Evolutionary conservation across 352 stramenopile species (phyloP).

Genomic region (Phytopythium kandeliae): DNA sequence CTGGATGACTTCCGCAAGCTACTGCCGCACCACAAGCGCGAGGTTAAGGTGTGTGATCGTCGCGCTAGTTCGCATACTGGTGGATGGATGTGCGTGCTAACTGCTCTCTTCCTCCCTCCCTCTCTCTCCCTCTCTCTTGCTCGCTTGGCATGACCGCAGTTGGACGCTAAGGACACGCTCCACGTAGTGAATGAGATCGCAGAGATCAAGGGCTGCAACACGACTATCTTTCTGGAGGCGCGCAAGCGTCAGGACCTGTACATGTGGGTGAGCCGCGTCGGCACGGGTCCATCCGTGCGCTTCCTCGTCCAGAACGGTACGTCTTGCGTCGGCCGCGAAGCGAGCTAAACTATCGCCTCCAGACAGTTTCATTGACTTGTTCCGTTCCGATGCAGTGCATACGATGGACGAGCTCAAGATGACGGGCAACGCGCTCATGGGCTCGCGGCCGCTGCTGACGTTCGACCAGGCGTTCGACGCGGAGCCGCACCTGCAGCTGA

Average conservation of each 20-base stretch:
- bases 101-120: too few species aligned
- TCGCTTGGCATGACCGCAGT: too few species aligned
- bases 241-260: slow-evolving; percentile 98
- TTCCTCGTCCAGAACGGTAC: slow-evolving; percentile 98
- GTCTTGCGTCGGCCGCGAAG: slow-evolving; percentile 10
- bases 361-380: too few species aligned
- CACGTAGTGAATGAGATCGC: slow-evolving; percentile 98
- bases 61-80: too few species aligned
- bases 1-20: slow-evolving; percentile 98
- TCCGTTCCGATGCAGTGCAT: slow-evolving; percentile 81
- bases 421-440: slow-evolving; percentile 98
- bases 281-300: slow-evolving; percentile 94
- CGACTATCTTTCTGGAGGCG: slow-evolving; percentile 95
- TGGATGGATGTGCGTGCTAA: too few species aligned
- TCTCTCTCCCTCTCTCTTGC: too few species aligned
- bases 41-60: slow-evolving; percentile 97
- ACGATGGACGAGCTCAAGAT: slow-evolving; percentile 99
- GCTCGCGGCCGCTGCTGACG: slow-evolving; percentile 95
- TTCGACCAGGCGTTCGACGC: slow-evolving; percentile 95
- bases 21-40: slow-evolving; percentile 98
- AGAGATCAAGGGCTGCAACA: slow-evolving; percentile 98
- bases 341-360: too few species aligned
- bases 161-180: slow-evolving; percentile 94
- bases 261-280: slow-evolving; percentile 96
- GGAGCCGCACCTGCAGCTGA: slow-evolving; percentile 89